Conservation (phyloP, 2,329 filamentous ascomycete species). For the Talaromyces funiculosus region DNA sequence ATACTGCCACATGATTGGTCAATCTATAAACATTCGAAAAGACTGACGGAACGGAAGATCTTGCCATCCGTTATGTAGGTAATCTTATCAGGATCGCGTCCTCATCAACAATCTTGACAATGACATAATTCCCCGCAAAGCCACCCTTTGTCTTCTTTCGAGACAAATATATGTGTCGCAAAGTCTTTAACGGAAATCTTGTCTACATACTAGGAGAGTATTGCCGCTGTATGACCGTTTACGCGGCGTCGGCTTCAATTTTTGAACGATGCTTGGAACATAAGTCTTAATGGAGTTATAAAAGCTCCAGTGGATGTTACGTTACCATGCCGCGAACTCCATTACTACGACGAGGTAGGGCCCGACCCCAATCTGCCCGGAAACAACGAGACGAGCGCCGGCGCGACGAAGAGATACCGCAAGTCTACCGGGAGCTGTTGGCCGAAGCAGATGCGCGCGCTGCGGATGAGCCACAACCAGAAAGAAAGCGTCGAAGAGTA, state of each 20-base stretch:
- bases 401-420: constrained; percentile 25
- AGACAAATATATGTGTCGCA: neutral
- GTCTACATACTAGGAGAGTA: neutral
- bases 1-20: constrained; percentile 1
- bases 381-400: constrained; percentile 4
- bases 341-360: constrained; percentile 11
- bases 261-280: neutral
- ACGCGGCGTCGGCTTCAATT: neutral
- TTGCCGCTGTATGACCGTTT: neutral
- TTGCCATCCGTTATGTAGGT: neutral
- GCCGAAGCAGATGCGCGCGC: constrained; percentile 35
- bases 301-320: neutral
- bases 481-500: constrained; percentile 36
- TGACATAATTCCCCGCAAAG: neutral
- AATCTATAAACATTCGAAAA: constrained; percentile 2
- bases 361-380: constrained; percentile 12
- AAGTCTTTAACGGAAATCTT: no score
- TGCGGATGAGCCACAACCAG: constrained; percentile 18
- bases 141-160: no score
- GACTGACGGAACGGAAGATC: neutral
- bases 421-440: constrained; percentile 40
- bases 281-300: constrained; percentile 10
- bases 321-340: constrained; percentile 10
- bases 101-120: neutral
- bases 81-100: neutral